A percentile compares a stretch with the other conserved stretches of the same genome.
These are phyloP conservation scores for Vigna radiata DNA, from an alignment of 306 rosid species.

Conservation along the genomic window DNA sequence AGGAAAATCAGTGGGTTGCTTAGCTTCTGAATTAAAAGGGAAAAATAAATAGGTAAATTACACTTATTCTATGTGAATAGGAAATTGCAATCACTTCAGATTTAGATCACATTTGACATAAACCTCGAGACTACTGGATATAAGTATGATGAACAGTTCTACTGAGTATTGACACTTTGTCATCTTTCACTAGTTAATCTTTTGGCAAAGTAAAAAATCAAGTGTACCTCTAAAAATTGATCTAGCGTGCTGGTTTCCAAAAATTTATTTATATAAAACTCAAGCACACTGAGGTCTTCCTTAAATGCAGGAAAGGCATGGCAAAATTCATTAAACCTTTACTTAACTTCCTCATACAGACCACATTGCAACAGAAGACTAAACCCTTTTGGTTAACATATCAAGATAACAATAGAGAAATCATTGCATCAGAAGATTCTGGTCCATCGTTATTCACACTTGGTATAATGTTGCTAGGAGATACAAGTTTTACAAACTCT, in stretches of 20 bases:
- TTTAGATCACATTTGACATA: not conserved
- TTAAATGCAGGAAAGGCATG: constrained; percentile 10
- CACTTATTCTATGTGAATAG: not conserved
- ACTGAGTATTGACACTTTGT: not conserved
- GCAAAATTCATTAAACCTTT: constrained; percentile 28
- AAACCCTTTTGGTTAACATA: constrained; percentile 24
- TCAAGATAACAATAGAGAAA: constrained; percentile 73
- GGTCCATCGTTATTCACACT: constrained; percentile 88
- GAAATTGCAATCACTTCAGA: not conserved
- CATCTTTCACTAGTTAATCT: not conserved
- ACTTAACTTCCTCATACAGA: constrained; percentile 5
- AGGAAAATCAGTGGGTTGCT: not conserved
- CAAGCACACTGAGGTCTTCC: not conserved
- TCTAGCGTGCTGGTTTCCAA: not conserved
- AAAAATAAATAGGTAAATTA: not conserved
- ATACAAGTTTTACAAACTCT: constrained; percentile 77
- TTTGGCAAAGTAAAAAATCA: constrained; percentile 6
- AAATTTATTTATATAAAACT: not conserved
- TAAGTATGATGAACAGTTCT: not conserved
- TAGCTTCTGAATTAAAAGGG: not conserved
- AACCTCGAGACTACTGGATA: not conserved
- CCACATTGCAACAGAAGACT: not conserved
- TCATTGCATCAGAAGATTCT: constrained; percentile 79
- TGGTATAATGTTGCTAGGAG: constrained; percentile 83
- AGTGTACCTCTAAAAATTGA: not conserved